These are phyloP conservation scores for Voacanga thouarsii DNA, from an alignment of 257 asterid genomes.

Conservation along the genomic window DNA sequence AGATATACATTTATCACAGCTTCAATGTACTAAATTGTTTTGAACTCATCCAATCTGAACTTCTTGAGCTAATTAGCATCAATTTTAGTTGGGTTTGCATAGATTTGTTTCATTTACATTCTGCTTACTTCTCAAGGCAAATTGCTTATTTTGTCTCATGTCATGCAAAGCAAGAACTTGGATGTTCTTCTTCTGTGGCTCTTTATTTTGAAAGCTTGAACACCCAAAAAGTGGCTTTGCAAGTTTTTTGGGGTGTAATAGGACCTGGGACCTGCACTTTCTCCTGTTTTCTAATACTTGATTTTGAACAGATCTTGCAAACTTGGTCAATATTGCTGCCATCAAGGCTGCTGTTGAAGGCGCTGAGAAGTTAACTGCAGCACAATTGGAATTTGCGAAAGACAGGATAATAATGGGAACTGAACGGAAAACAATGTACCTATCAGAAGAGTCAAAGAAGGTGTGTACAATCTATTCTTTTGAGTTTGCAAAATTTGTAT, in stretches of 20 bases:
- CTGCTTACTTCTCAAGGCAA: background rate
- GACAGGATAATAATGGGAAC: conserved; percentile 99
- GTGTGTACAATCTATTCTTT: conserved; percentile 22
- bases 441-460: conserved; percentile 93
- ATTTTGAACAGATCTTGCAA: conserved; percentile 67
- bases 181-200: conserved; percentile 3
- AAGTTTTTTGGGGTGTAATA: background rate
- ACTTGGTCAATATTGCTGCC: conserved; percentile 92
- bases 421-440: conserved; percentile 91
- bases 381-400: conserved; percentile 90
- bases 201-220: background rate
- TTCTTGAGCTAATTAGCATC: background rate
- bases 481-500: background rate
- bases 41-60: background rate
- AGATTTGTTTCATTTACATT: background rate
- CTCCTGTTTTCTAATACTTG: conserved; percentile 13
- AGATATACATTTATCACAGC: background rate
- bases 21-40: background rate
- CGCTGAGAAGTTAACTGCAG: conserved; percentile 75
- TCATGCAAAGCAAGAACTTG: background rate
- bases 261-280: conserved; percentile 21
- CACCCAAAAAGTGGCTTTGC: background rate
- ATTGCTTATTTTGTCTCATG: background rate
- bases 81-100: background rate
- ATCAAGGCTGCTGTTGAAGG: conserved; percentile 98